Conservation (phyloP, 2,329 filamentous ascomycete species). For the Cercospora zeae-maydis region DNA sequence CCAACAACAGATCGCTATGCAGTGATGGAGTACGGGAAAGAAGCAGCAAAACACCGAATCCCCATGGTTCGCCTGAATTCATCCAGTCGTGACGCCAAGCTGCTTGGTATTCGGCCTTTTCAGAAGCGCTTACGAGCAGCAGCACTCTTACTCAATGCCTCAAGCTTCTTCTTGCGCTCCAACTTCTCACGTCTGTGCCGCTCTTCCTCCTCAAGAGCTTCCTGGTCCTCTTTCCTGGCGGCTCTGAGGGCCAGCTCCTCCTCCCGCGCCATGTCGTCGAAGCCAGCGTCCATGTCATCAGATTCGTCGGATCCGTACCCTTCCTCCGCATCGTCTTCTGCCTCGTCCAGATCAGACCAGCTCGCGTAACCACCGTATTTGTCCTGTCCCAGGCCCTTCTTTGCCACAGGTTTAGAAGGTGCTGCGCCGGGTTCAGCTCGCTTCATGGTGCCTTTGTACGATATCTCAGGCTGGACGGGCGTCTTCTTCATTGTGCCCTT, state of each 20-base stretch:
- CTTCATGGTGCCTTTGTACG: slow-evolving; percentile 48
- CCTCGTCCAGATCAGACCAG: slow-evolving; percentile 40
- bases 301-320: slow-evolving; percentile 72
- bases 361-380: slow-evolving; percentile 41
- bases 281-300: slow-evolving; percentile 63
- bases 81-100: background rate
- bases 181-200: slow-evolving; percentile 61
- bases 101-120: background rate
- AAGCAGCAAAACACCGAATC: background rate
- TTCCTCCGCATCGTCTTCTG: slow-evolving; percentile 57
- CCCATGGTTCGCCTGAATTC: background rate
- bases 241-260: slow-evolving; percentile 60
- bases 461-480: slow-evolving; percentile 24
- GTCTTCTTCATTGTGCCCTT: slow-evolving; percentile 39
- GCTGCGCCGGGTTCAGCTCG: slow-evolving; percentile 37
- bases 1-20: slow-evolving; percentile 4
- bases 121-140: slow-evolving; percentile 32
- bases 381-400: slow-evolving; percentile 34
- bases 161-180: slow-evolving; percentile 44
- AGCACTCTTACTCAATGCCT: slow-evolving; percentile 35
- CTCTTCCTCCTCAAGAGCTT: slow-evolving; percentile 61
- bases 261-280: slow-evolving; percentile 70
- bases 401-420: slow-evolving; percentile 37
- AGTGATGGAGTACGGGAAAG: background rate
- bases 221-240: slow-evolving; percentile 65